phyloP scores from a whole-genome alignment of 768 basidiomycete genomes.

The Peribolospora baueri region DNA sequence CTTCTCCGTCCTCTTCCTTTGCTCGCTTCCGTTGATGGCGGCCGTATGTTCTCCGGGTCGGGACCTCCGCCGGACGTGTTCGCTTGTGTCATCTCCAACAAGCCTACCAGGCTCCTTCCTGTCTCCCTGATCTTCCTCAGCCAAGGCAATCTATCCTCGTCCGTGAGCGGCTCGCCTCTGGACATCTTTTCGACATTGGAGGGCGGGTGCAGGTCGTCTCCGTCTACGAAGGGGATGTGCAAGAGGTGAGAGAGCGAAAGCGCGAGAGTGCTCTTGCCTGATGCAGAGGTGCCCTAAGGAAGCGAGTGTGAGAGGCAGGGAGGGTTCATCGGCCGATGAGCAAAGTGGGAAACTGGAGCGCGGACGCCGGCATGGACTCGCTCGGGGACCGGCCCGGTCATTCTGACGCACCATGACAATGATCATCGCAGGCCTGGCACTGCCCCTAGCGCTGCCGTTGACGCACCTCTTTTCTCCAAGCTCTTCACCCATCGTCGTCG shows the following conservation, averaged over 20 bases:
- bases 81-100: conserved; percentile 1
- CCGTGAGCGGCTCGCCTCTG: conserved; percentile 44
- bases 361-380: background rate
- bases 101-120: conserved; percentile 17
- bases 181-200: conserved; percentile 75
- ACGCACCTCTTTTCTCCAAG: background rate
- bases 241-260: background rate
- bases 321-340: background rate
- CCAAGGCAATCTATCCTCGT: conserved; percentile 44
- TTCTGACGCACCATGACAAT: conserved; percentile 21
- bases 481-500: too few species aligned
- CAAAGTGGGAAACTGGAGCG: background rate
- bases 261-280: conserved; percentile 38
- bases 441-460: background rate
- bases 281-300: conserved; percentile 43
- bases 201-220: conserved; percentile 61
- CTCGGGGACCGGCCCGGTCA: background rate
- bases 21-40: conserved; percentile 8
- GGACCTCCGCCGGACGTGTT: conserved; percentile 14
- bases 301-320: background rate
- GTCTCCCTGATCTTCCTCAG: conserved; percentile 42
- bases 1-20: conserved; percentile 5
- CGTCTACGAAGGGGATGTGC: conserved; percentile 53
- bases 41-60: conserved; percentile 1
- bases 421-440: conserved; percentile 15